A percentile compares a stretch with the other conserved stretches of the same genome.
These are phyloP conservation scores for Sugiyamaella pinicola DNA, from an alignment of 1,139 yeast genomes.

Conservation along the genomic window DNA sequence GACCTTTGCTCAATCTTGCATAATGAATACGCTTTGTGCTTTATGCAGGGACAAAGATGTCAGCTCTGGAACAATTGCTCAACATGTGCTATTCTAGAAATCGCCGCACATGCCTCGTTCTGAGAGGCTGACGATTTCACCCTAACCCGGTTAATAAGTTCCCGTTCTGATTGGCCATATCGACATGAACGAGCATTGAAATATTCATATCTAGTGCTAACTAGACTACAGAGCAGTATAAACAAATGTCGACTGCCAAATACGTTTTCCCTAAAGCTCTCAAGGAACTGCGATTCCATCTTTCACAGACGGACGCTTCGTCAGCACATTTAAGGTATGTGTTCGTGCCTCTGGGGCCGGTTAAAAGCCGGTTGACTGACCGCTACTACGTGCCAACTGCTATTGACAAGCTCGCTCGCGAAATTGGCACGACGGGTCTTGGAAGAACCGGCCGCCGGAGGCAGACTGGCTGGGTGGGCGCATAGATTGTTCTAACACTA, in stretches of 20 bases:
- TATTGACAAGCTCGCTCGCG: background rate
- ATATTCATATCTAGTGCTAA: conserved; percentile 6
- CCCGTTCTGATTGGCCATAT: conserved; percentile 15
- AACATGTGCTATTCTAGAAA: background rate
- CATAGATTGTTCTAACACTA: background rate
- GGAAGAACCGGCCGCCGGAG: background rate
- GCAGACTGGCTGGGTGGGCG: background rate
- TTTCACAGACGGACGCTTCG: conserved; percentile 74
- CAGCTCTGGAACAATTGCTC: background rate
- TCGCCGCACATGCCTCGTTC: background rate
- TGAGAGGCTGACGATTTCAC: background rate
- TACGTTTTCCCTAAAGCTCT: conserved; percentile 64
- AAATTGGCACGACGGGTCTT: background rate
- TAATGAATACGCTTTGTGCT: background rate
- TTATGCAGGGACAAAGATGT: background rate
- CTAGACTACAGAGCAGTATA: background rate
- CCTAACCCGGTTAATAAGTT: conserved; percentile 16
- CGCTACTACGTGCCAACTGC: background rate
- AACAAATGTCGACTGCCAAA: conserved; percentile 51
- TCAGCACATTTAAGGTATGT: conserved; percentile 58
- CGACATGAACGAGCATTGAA: background rate
- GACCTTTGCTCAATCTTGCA: background rate
- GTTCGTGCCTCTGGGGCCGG: too few relatives aligned
- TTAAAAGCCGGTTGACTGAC: too few relatives aligned
- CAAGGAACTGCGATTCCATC: conserved; percentile 76